Evolutionary conservation across 1,284 basidiomycete genomes (phyloP), one percentile per base, ranked within the genome.

Genomic region (Sanghuangporus sanghuang): DNA sequence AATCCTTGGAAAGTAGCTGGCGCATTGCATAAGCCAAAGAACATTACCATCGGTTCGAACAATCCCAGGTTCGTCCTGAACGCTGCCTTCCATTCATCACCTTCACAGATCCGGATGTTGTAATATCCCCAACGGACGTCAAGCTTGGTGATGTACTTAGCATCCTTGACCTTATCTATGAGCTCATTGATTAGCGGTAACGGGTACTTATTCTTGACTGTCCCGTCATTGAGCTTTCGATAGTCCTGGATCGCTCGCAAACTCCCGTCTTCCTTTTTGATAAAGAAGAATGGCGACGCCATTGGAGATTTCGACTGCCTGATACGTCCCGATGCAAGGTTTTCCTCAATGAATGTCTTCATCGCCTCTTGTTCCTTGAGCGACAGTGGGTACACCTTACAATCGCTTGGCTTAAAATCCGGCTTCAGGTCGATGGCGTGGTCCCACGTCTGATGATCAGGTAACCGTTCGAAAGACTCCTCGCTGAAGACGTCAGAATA

Each of bases 1-100:
- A 63, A 59, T 1, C 12, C 32, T 52, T 63, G 75, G 66, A 76
- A 75, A 0, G 71, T 68, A 0, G 75, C 71, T 0, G 77, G 78
- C 0, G 74, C 74, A 64, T 80, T 80, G 48, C 72, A 74, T 2
- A 79, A 67, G 0, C 78, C 74, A 58, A 75, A 75, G 0, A 71
- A 72, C 75, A 77, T 72, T 35, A 76, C 73, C 1, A 60, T 38
- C 53, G 60, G 73, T 67, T 77, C 71, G 64, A 68, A 78, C 1
- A 69, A 44, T 23, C 74, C 76, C 14, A 69, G 69, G 9, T 69
- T 67, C 0, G 72, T 73, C 7, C 61, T 48, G 67, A 76, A 76
- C 0, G 71, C 58, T 32, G 68, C 71, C 61, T 75, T 74, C 72
- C 73, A 74, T 49, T 75, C 67, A 63, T 76, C 69, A 14, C 73